phyloP scores from a whole-genome alignment of 2,329 filamentous ascomycete genomes.

The Fusarium sp. region DNA sequence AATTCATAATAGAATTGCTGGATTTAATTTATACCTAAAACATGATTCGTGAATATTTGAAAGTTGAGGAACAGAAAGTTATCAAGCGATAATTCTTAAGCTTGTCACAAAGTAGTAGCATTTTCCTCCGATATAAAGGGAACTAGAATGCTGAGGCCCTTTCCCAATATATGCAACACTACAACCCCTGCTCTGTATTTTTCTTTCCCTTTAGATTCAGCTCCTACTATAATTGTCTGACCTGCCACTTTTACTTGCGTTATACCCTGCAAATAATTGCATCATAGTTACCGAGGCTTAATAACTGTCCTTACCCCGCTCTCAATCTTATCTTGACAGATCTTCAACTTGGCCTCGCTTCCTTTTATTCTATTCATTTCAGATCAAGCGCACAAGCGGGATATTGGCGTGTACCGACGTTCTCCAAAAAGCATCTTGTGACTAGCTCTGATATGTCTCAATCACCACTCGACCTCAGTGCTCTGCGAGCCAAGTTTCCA shows the following conservation, averaged over 20 bases:
- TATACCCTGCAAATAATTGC: background rate
- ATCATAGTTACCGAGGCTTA: slow-evolving; percentile 1
- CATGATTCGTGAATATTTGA: too few relatives aligned
- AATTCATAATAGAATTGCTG: too few relatives aligned
- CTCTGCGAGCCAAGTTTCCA: slow-evolving; percentile 69
- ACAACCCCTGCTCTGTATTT: rapidly evolving
- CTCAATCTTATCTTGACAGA: background rate
- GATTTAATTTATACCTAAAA: too few relatives aligned
- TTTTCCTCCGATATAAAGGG: too few relatives aligned
- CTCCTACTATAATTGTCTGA: background rate
- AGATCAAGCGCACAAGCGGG: background rate
- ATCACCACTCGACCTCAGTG: background rate
- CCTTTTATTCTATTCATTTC: rapidly evolving
- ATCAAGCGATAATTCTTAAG: too few relatives aligned
- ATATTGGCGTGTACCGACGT: background rate
- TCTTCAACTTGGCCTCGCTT: background rate
- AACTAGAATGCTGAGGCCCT: too few relatives aligned
- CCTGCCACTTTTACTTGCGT: background rate
- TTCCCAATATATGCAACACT: rapidly evolving
- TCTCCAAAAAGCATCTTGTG: rapidly evolving
- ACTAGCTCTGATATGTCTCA: slow-evolving; percentile 23
- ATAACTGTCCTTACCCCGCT: slow-evolving; percentile 8
- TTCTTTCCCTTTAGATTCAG: rapidly evolving
- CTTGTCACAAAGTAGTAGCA: too few relatives aligned
- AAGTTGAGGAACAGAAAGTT: too few relatives aligned